These are phyloP conservation scores for Boechera retrofracta DNA, from an alignment of 345 rosid species.

Conservation along the genomic window DNA sequence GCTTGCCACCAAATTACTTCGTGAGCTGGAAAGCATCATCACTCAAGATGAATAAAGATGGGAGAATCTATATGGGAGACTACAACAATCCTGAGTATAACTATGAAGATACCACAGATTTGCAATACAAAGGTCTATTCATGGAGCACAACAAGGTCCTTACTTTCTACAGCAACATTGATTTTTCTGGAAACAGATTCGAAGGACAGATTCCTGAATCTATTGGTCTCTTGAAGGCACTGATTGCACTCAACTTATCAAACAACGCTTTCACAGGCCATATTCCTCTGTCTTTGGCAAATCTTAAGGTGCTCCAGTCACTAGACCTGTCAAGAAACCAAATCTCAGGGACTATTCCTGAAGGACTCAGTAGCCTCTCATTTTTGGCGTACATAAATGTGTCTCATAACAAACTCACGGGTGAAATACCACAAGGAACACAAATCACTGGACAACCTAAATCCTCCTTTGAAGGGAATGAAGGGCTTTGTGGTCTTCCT, in stretches of 20 bases:
- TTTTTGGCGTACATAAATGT: slow-evolving; percentile 1
- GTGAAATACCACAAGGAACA: slow-evolving; percentile 8
- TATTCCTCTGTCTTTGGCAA: slow-evolving; percentile 30
- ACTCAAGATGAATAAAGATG: slow-evolving; percentile 2
- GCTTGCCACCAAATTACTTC: background rate
- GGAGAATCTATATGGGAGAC: slow-evolving; percentile 30
- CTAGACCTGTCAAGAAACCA: slow-evolving; percentile 6
- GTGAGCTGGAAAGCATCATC: slow-evolving; percentile 15
- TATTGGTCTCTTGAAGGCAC: slow-evolving; percentile 32
- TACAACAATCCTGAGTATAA: slow-evolving; percentile 11
- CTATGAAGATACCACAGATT: slow-evolving; percentile 21
- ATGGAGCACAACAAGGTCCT: slow-evolving; percentile 34
- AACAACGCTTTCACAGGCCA: slow-evolving; percentile 31
- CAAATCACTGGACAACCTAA: background rate
- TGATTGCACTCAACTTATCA: slow-evolving; percentile 38
- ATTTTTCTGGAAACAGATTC: slow-evolving; percentile 35
- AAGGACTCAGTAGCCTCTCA: background rate
- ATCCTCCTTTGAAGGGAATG: background rate
- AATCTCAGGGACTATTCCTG: slow-evolving; percentile 1
- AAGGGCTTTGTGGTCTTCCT: background rate
- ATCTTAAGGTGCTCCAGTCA: background rate
- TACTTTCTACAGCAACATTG: slow-evolving; percentile 30
- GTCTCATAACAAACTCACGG: background rate
- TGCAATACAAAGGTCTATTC: slow-evolving; percentile 35
- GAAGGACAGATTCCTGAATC: slow-evolving; percentile 29